Evolutionary conservation across 208 protist genomes (phyloP).

Genomic region (Histomonas meleagridis): DNA sequence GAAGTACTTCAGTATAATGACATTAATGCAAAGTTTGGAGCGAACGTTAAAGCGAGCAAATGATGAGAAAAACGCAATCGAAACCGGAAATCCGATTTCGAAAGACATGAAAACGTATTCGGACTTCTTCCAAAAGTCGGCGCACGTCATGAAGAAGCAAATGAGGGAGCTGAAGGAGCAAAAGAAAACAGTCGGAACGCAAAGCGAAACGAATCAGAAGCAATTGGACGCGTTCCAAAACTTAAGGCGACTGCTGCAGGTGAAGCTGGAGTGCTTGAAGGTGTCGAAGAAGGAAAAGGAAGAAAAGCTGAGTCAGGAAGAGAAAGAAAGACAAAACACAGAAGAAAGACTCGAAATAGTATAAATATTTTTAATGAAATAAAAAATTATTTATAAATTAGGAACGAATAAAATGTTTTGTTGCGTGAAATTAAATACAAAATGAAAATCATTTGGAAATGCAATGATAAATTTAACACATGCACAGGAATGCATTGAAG

Average conservation of each 20-base stretch:
- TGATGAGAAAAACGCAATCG: background rate
- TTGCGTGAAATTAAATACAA: no score
- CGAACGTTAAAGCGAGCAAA: background rate
- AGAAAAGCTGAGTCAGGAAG: background rate
- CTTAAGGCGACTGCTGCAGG: background rate
- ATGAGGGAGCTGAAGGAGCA: background rate
- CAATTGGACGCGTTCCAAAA: conserved; percentile 20
- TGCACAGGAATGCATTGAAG: no score
- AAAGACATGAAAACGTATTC: background rate
- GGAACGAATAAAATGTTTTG: no score
- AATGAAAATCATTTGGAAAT: no score
- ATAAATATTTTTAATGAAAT: no score
- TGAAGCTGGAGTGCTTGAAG: background rate
- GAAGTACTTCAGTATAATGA: background rate
- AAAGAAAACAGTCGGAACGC: background rate
- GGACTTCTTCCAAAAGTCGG: background rate
- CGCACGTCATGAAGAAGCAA: background rate
- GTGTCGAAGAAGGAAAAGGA: background rate
- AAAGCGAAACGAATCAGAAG: conserved; percentile 1
- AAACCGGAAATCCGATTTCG: conserved; percentile 30
- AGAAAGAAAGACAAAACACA: background rate
- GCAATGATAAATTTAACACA: no score
- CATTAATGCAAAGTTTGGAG: background rate
- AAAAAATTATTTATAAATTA: no score
- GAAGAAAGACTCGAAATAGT: background rate